Percentiles rank a stretch among this genome's conserved stretches.
These are phyloP conservation scores for Cercospora sp. DNA, from an alignment of 2,329 filamentous ascomycete genomes.

Conservation along the genomic window DNA sequence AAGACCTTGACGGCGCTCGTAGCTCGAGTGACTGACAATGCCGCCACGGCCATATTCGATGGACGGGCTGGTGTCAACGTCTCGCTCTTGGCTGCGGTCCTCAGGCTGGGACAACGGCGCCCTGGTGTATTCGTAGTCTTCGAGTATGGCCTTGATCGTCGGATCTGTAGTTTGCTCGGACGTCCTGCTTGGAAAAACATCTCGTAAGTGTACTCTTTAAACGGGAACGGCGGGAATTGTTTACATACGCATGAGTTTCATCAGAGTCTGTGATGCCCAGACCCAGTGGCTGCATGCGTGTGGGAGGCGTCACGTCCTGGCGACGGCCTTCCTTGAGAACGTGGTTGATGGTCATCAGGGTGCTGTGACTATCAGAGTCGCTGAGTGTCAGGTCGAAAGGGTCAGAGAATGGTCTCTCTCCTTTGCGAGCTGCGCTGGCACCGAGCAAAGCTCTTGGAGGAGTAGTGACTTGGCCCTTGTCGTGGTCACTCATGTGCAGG, in stretches of 20 bases:
- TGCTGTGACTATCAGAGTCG: constrained; percentile 24
- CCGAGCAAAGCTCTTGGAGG: constrained; percentile 18
- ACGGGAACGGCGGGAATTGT: constrained; percentile 29
- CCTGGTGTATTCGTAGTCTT: constrained; percentile 33
- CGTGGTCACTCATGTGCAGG: constrained; percentile 24
- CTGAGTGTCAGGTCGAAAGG: constrained; percentile 35
- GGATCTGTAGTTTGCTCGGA: constrained; percentile 27
- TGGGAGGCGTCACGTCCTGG: constrained; percentile 12
- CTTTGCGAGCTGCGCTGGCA: constrained; percentile 4
- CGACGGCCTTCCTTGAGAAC: constrained; percentile 21
- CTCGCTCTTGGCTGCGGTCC: neutral
- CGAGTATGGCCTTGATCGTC: constrained; percentile 31
- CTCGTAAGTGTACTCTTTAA: constrained; percentile 40
- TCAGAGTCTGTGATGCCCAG: constrained; percentile 26
- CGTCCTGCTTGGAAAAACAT: constrained; percentile 34
- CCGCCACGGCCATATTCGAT: constrained; percentile 20
- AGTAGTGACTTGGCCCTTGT: constrained; percentile 10
- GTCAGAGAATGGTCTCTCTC: constrained; percentile 23
- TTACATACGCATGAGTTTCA: constrained; percentile 38
- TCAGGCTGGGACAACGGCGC: constrained; percentile 11
- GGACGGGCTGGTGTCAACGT: constrained; percentile 15
- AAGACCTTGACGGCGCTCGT: constrained; percentile 8
- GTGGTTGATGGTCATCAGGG: constrained; percentile 22
- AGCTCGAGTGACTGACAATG: neutral
- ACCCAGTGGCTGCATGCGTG: constrained; percentile 16